Conservation (phyloP, 176 grass and related monocot species). For the Cenchrus fungigraminus region DNA sequence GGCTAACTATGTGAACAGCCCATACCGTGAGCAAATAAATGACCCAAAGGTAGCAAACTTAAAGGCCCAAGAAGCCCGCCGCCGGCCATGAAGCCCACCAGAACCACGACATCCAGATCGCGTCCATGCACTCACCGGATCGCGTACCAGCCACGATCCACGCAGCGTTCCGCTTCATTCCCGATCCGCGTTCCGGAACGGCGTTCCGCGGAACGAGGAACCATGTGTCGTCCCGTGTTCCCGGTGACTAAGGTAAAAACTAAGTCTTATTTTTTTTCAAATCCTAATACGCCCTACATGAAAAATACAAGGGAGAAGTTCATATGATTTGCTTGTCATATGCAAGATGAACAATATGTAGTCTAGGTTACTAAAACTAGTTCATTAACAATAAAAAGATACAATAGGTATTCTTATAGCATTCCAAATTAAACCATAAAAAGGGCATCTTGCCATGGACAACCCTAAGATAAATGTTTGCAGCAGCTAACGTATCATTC, state of each 20-base stretch:
- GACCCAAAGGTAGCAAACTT: too few relatives aligned
- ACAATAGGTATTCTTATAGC: background rate
- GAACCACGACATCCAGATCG: too few relatives aligned
- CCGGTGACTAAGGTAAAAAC: background rate
- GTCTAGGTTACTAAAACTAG: background rate
- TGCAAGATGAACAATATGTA: background rate
- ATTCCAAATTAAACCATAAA: constrained; percentile 4
- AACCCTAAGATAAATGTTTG: constrained; percentile 10
- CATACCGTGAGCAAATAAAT: too few relatives aligned
- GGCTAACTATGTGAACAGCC: too few relatives aligned
- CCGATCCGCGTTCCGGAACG: too few relatives aligned
- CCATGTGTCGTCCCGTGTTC: too few relatives aligned
- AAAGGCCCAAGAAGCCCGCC: too few relatives aligned
- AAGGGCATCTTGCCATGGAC: background rate
- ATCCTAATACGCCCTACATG: background rate
- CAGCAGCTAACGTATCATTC: background rate
- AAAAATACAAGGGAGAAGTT: background rate
- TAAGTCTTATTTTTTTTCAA: background rate
- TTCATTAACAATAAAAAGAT: background rate
- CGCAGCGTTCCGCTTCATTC: too few relatives aligned
- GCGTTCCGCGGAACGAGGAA: too few relatives aligned
- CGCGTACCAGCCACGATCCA: too few relatives aligned
- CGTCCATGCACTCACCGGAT: too few relatives aligned
- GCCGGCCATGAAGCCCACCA: too few relatives aligned
- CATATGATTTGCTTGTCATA: background rate